Evolutionary conservation across 768 basidiomycete species (phyloP).

Genomic region (Phylloporus arenicola): DNA sequence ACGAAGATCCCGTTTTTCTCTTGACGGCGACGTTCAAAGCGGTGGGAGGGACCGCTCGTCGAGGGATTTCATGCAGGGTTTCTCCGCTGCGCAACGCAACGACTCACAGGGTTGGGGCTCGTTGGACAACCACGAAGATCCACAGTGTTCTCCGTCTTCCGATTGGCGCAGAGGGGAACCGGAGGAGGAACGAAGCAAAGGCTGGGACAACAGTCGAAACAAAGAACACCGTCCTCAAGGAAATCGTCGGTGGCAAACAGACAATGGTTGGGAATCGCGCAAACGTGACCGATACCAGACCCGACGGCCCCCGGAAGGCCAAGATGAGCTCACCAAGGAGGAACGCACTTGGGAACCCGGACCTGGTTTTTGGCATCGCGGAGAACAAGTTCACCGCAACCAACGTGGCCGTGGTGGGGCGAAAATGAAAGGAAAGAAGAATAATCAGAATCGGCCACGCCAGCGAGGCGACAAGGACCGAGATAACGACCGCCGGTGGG

Average conservation of each 20-base stretch:
- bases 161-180: slow-evolving; percentile 38
- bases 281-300: slow-evolving; percentile 43
- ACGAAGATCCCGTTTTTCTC: slow-evolving; percentile 39
- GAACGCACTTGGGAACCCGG: slow-evolving; percentile 73
- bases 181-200: slow-evolving; percentile 36
- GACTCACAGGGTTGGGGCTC: slow-evolving; percentile 43
- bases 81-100: slow-evolving; percentile 41
- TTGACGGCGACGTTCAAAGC: slow-evolving; percentile 38
- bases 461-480: slow-evolving; percentile 27
- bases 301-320: slow-evolving; percentile 27
- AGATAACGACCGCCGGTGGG: slow-evolving; percentile 25
- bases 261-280: slow-evolving; percentile 49
- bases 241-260: slow-evolving; percentile 31
- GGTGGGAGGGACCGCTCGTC: slow-evolving; percentile 42
- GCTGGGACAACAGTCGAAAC: slow-evolving; percentile 32
- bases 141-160: slow-evolving; percentile 39
- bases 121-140: slow-evolving; percentile 37
- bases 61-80: slow-evolving; percentile 42
- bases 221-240: slow-evolving; percentile 32
- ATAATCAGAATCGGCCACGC: slow-evolving; percentile 30
- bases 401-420: slow-evolving; percentile 36
- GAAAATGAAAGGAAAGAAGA: slow-evolving; percentile 35
- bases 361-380: slow-evolving; percentile 51
- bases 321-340: slow-evolving; percentile 30
- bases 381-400: slow-evolving; percentile 36